Conservation (phyloP, 176 grass and related monocot genomes). For the Poa pratensis region DNA sequence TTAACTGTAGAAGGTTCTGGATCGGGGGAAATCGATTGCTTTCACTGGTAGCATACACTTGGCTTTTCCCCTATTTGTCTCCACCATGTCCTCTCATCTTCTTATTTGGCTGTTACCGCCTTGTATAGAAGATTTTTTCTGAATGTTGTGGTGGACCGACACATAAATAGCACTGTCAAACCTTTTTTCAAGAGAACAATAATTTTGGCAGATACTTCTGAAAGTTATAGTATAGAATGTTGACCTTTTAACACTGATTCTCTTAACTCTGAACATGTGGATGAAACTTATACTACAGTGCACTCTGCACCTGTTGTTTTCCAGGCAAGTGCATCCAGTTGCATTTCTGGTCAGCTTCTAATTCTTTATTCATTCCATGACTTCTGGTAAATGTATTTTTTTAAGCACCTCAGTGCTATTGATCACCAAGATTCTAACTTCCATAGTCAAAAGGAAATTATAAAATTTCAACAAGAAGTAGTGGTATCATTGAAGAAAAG, state of each 20-base stretch:
- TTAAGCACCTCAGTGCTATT: not conserved
- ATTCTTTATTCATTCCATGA: not conserved
- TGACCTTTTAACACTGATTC: constrained; percentile 16
- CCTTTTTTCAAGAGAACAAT: constrained; percentile 34
- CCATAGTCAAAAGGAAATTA: not conserved
- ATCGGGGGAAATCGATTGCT: constrained; percentile 22
- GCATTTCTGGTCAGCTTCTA: not conserved
- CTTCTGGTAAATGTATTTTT: not conserved
- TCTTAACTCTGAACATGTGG: constrained; percentile 5
- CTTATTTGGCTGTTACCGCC: constrained; percentile 31
- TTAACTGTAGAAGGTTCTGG: constrained; percentile 33
- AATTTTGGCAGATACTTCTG: constrained; percentile 37
- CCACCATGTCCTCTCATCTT: constrained; percentile 32
- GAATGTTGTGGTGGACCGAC: constrained; percentile 24
- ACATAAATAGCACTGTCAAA: constrained; percentile 21
- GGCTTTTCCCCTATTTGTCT: constrained; percentile 22
- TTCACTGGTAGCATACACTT: constrained; percentile 32
- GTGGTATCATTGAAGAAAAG: not conserved
- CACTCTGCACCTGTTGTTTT: constrained; percentile 10
- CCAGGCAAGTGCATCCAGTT: not conserved
- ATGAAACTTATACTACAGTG: constrained; percentile 18
- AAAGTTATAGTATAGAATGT: not conserved
- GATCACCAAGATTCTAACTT: not conserved
- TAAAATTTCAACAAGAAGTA: not conserved
- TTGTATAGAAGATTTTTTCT: constrained; percentile 24